Conservation (phyloP, 495 filamentous ascomycete genomes). For the Penicillium dipodomyicola region DNA sequence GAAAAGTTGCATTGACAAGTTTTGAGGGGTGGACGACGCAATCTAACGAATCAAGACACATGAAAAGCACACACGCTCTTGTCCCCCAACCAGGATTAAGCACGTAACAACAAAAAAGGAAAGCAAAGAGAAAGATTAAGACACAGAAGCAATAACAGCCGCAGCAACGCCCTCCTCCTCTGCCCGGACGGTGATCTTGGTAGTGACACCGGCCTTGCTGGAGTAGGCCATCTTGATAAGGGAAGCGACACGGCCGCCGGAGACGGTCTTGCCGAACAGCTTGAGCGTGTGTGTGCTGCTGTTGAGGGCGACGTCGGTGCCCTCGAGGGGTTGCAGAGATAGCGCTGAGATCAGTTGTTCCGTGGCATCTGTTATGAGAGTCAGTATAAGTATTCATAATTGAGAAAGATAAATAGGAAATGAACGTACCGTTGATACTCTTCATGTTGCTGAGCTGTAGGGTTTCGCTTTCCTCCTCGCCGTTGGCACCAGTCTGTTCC, state of each 20-base stretch:
- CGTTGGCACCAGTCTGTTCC: slow-evolving; percentile 85
- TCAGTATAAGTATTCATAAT: slow-evolving; percentile 48
- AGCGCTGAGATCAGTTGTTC: slow-evolving; percentile 84
- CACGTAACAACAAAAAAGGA: slow-evolving; percentile 16
- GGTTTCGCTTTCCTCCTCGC: slow-evolving; percentile 89
- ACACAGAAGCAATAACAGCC: slow-evolving; percentile 78
- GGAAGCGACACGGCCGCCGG: slow-evolving; percentile 83
- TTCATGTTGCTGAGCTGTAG: slow-evolving; percentile 85
- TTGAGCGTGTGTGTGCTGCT: slow-evolving; percentile 91
- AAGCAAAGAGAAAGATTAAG: slow-evolving; percentile 49
- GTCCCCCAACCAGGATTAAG: slow-evolving; percentile 8
- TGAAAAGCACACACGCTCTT: slow-evolving; percentile 15
- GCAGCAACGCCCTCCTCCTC: slow-evolving; percentile 91
- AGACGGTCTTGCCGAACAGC: slow-evolving; percentile 92
- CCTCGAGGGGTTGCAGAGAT: slow-evolving; percentile 90
- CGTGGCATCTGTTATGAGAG: slow-evolving; percentile 69
- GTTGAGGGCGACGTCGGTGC: slow-evolving; percentile 83
- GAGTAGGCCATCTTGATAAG: slow-evolving; percentile 92
- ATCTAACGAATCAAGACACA: slow-evolving; percentile 13
- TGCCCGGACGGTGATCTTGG: slow-evolving; percentile 84
- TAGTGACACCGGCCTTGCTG: slow-evolving; percentile 86
- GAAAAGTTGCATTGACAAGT: slow-evolving; percentile 10
- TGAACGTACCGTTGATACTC: slow-evolving; percentile 80
- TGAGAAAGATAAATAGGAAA: background rate
- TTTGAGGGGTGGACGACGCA: slow-evolving; percentile 8